Conservation (phyloP, 1,284 basidiomycete species). For the Cutaneotrichosporon arboriforme region DNA sequence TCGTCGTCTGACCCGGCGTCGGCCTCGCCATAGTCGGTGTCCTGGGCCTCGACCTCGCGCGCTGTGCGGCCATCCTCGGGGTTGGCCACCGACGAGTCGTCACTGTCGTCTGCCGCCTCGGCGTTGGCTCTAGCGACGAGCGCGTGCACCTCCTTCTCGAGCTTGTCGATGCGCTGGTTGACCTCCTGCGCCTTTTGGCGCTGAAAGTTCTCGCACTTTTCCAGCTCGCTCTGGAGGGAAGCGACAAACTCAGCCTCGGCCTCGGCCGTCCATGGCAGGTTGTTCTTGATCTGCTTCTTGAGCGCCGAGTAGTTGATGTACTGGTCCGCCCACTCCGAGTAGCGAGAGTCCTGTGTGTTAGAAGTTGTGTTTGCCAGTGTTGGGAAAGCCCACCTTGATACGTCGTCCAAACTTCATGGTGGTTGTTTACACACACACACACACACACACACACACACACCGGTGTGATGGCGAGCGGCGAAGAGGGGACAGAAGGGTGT, state of each 20-base stretch:
- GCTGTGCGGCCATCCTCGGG: conserved; percentile 15
- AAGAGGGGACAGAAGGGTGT: too few relatives aligned
- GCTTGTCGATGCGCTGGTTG: conserved; percentile 67
- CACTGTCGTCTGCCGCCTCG: conserved; percentile 37
- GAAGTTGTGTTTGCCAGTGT: not conserved
- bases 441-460: too few relatives aligned
- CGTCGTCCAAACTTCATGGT: conserved; percentile 83
- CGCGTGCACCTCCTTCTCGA: conserved; percentile 70
- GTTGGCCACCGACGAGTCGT: conserved; percentile 40
- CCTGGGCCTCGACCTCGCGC: conserved; percentile 33
- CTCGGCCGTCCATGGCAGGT: conserved; percentile 60
- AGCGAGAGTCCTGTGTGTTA: conserved; percentile 63
- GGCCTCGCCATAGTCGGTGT: conserved; percentile 52
- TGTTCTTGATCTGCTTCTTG: conserved; percentile 76
- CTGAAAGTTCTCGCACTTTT: conserved; percentile 96
- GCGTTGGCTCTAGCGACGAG: conserved; percentile 55
- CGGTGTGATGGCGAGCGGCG: too few relatives aligned
- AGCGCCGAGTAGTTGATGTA: conserved; percentile 85
- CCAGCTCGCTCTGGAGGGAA: conserved; percentile 78
- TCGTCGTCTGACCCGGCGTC: conserved; percentile 58
- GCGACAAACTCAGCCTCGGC: conserved; percentile 77
- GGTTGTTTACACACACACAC: not conserved
- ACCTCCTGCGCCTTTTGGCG: conserved; percentile 84
- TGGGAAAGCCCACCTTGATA: conserved; percentile 62
- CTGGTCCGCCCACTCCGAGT: conserved; percentile 82